phyloP scores from a whole-genome alignment of 2,329 filamentous ascomycete genomes.

The Thielaviopsis cerberus region DNA sequence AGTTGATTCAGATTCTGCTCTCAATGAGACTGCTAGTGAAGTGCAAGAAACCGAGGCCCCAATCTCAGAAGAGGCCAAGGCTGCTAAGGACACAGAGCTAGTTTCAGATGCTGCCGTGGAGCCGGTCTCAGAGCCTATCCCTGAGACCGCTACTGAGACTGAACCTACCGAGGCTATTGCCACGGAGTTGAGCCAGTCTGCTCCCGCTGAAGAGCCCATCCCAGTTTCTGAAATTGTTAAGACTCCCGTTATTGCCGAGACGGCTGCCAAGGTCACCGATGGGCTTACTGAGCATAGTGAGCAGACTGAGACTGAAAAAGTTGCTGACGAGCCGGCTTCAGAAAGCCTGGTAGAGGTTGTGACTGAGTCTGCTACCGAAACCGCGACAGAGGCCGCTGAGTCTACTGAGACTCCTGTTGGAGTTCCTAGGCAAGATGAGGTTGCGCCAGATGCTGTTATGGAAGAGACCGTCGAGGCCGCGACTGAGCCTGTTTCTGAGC shows the following conservation, averaged over 20 bases:
- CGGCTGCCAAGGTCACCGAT: background rate
- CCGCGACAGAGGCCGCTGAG: background rate
- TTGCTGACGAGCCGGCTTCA: background rate
- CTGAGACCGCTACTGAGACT: background rate
- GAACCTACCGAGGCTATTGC: background rate
- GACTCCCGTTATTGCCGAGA: background rate
- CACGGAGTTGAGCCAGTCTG: background rate
- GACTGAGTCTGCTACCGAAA: background rate
- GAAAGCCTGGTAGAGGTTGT: background rate
- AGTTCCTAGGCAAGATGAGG: too few relatives aligned
- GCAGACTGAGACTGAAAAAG: constrained; percentile 4
- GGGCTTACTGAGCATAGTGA: background rate
- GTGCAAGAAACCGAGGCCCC: constrained; percentile 2
- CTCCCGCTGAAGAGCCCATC: background rate
- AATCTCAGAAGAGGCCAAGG: constrained; percentile 2
- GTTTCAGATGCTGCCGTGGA: constrained; percentile 7
- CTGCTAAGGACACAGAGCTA: constrained; percentile 6
- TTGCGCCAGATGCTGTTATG: background rate
- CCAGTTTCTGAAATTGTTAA: background rate
- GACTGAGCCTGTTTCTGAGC: background rate
- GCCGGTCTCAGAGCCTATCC: constrained; percentile 5
- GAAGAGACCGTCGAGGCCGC: background rate
- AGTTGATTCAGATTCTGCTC: background rate
- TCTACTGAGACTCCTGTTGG: background rate
- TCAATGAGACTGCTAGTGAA: background rate